Evolutionary conservation across 1,284 basidiomycete species (phyloP).

Genomic region (Tilletia indica): DNA sequence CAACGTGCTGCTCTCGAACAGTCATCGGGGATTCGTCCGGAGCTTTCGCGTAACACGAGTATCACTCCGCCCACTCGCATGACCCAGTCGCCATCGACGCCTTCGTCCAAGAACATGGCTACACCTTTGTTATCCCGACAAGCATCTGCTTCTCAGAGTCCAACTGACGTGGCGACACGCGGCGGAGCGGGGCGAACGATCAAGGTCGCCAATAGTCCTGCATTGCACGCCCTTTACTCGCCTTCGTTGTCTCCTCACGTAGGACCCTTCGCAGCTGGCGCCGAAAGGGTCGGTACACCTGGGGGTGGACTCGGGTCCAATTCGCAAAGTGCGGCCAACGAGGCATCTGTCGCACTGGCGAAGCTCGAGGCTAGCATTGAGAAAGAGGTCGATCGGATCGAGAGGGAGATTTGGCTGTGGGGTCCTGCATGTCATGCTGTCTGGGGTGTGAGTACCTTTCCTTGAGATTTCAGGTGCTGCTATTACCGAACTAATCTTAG

Average conservation of each 20-base stretch:
- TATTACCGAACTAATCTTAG: background rate
- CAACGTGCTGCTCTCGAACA: background rate
- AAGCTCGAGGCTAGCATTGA: conserved; percentile 37
- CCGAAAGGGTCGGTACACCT: background rate
- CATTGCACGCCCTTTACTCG: conserved; percentile 3
- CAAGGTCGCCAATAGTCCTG: conserved; percentile 15
- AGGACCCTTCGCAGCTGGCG: background rate
- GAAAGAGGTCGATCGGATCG: conserved; percentile 48
- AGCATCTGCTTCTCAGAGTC: background rate
- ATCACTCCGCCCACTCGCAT: background rate
- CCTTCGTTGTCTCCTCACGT: conserved; percentile 1
- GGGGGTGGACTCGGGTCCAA: background rate
- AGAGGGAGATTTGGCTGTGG: conserved; percentile 48
- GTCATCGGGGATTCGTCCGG: background rate
- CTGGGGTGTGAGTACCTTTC: conserved; percentile 36
- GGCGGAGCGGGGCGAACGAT: conserved; percentile 1
- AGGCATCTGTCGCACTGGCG: conserved; percentile 25
- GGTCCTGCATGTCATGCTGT: conserved; percentile 48
- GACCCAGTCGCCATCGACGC: background rate
- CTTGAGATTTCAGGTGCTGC: background rate
- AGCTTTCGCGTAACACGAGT: background rate
- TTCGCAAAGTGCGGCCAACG: background rate
- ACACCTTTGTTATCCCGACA: background rate
- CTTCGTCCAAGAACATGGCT: background rate
- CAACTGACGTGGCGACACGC: background rate